Evolutionary conservation across 805 yeast genomes (phyloP).

Genomic region (Scheffersomyces coipomensis): DNA sequence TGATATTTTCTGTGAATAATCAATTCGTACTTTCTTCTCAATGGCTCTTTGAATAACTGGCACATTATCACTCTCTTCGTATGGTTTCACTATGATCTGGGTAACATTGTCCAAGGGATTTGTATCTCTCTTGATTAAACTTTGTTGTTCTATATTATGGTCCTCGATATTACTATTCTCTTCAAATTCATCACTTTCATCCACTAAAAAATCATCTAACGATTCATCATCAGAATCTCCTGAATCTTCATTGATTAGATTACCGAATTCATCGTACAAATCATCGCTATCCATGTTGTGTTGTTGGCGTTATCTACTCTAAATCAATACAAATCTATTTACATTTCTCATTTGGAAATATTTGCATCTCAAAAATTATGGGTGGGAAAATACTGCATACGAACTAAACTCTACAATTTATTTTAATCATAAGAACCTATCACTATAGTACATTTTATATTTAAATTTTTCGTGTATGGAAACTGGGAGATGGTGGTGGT

Average conservation of each 20-base stretch:
- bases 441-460: constrained; percentile 1
- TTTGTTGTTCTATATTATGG: constrained; percentile 8
- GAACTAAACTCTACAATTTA: too few relatives aligned
- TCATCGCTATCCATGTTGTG: constrained; percentile 62
- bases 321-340: too few relatives aligned
- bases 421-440: neutral
- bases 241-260: constrained; percentile 52
- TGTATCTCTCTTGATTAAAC: constrained; percentile 1
- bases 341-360: too few relatives aligned
- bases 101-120: neutral
- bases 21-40: constrained; percentile 45
- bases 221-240: constrained; percentile 46
- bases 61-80: constrained; percentile 41
- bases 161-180: constrained; percentile 5
- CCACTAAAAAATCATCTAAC: constrained; percentile 12
- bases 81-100: constrained; percentile 1
- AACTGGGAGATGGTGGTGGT: too few relatives aligned
- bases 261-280: constrained; percentile 81
- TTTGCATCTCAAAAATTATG: too few relatives aligned
- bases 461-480: neutral
- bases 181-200: constrained; percentile 6
- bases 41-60: constrained; percentile 64
- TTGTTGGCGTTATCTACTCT: neutral
- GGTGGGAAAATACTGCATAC: neutral
- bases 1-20: constrained; percentile 10